Percentiles rank a stretch among this genome's conserved stretches.
phyloP scores from a whole-genome alignment of 306 rosid species.

The Lithocarpus polystachyus region DNA sequence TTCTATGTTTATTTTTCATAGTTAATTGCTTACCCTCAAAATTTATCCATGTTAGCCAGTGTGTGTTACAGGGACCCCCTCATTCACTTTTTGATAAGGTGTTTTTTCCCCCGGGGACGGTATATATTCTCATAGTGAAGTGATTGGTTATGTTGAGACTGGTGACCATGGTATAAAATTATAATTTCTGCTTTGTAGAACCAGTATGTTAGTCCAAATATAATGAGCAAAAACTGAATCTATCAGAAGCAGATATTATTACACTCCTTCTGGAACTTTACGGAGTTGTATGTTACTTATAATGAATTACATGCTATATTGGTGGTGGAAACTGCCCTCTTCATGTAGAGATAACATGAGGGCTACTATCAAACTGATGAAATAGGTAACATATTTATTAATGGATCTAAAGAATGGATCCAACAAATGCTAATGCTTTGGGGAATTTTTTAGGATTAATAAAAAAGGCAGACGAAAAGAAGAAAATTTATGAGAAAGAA shows the following conservation, averaged over 20 bases:
- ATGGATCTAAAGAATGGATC: neutral
- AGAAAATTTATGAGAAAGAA: neutral
- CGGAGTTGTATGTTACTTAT: neutral
- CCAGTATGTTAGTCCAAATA: conserved; percentile 11
- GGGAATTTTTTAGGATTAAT: neutral
- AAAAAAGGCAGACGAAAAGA: neutral
- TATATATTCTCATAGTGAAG: conserved; percentile 1
- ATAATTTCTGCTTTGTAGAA: conserved; percentile 7
- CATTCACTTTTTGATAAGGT: neutral
- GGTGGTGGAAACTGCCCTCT: neutral
- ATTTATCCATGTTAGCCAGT: conserved; percentile 15
- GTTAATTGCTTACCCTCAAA: neutral
- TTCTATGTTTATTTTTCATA: neutral
- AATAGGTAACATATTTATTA: neutral
- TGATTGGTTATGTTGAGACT: conserved; percentile 13
- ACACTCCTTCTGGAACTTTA: neutral
- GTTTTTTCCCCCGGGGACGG: neutral
- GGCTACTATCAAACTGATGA: neutral
- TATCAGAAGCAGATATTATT: neutral
- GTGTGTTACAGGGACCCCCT: neutral
- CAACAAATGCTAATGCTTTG: neutral
- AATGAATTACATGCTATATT: neutral
- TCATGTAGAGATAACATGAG: neutral
- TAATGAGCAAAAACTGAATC: neutral
- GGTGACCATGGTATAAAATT: neutral